Conservation (phyloP, 192 early-diverging fungal species). For the Entomortierella lignicola region DNA sequence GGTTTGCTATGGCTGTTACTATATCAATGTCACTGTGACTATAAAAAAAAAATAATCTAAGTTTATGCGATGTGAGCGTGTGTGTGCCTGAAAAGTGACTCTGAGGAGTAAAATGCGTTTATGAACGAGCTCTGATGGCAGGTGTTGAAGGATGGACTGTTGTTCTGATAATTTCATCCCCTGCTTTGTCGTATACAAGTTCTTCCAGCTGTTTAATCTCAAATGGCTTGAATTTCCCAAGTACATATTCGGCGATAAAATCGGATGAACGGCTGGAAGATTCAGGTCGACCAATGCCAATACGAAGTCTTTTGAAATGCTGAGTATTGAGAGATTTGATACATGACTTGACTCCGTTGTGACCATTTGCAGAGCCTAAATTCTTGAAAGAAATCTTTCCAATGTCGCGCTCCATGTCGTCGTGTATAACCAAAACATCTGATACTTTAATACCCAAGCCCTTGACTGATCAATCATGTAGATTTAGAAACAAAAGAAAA, state of each 20-base stretch:
- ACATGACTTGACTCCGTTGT: conserved; percentile 81
- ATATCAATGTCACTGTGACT: no score
- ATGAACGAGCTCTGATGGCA: no score
- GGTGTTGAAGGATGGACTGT: neutral
- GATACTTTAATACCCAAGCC: conserved; percentile 56
- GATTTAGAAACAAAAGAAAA: neutral
- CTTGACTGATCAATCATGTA: conserved; percentile 29
- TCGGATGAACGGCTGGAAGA: conserved; percentile 40
- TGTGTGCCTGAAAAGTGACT: no score
- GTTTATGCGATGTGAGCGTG: no score
- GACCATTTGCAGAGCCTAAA: conserved; percentile 75
- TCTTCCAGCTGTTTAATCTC: conserved; percentile 65
- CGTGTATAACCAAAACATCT: conserved; percentile 74
- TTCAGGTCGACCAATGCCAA: conserved; percentile 77
- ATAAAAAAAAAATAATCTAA: no score
- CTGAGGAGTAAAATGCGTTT: no score
- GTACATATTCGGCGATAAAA: conserved; percentile 68
- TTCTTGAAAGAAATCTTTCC: conserved; percentile 70
- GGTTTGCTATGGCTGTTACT: no score
- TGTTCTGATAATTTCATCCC: conserved; percentile 30
- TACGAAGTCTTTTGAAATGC: conserved; percentile 68
- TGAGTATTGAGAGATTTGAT: conserved; percentile 60
- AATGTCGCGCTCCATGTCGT: conserved; percentile 77
- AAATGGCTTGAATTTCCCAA: conserved; percentile 58
- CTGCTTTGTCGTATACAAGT: conserved; percentile 51